Conservation (phyloP, 139 green algal genomes). For the Klebsormidium nitens region DNA sequence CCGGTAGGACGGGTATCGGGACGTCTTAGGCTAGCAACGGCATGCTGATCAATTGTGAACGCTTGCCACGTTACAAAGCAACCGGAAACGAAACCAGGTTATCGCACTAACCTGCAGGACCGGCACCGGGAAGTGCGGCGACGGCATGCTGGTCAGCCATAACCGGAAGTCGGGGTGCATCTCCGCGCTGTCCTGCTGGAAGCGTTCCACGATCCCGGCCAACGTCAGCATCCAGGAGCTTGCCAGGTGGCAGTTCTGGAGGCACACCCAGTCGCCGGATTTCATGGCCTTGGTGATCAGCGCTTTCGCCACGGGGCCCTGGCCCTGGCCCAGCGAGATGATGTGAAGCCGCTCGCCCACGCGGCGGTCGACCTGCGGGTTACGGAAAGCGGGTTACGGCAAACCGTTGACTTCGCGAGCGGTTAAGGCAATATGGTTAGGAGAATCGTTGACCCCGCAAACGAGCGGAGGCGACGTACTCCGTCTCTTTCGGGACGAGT, state of each 20-base stretch:
- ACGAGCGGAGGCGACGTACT: too few species aligned
- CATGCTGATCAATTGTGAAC: too few species aligned
- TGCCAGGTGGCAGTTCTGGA: conserved; percentile 88
- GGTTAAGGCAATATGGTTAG: too few species aligned
- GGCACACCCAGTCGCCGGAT: conserved; percentile 73
- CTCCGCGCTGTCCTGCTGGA: conserved; percentile 10
- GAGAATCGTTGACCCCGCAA: too few species aligned
- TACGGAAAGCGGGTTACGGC: too few species aligned
- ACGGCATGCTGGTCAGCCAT: conserved; percentile 77
- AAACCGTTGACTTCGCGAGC: too few species aligned
- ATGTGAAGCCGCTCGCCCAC: conserved; percentile 66
- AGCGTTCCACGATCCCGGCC: conserved; percentile 44
- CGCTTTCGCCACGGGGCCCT: conserved; percentile 55
- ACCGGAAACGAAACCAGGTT: too few species aligned
- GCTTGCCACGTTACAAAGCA: too few species aligned
- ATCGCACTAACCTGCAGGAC: conserved; percentile 55
- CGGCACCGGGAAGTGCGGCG: conserved; percentile 60
- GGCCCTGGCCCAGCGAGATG: conserved; percentile 75
- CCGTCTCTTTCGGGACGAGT: too few species aligned
- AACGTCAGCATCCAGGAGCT: conserved; percentile 65
- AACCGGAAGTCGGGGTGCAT: conserved; percentile 72
- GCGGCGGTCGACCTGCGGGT: too few species aligned
- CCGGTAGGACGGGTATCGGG: too few species aligned
- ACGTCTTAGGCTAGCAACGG: too few species aligned
- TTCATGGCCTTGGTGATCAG: conserved; percentile 49